Conservation (phyloP, 305 asterid species). For the Solanum chacoense region DNA sequence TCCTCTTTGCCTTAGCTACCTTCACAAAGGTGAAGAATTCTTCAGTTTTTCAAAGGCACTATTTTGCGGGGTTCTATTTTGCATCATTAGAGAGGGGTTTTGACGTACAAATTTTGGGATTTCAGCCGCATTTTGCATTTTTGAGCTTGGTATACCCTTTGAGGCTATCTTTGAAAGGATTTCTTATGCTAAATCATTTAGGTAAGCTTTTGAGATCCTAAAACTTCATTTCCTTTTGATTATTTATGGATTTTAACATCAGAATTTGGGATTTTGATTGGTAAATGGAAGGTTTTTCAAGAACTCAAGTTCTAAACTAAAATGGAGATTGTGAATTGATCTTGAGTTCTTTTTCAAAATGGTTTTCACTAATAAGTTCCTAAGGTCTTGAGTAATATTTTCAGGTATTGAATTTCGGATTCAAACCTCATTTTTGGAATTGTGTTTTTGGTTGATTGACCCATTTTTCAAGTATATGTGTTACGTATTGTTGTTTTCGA, state of each 20-base stretch:
- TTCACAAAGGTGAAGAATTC: not conserved
- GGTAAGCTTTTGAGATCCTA: not conserved
- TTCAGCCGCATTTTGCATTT: not conserved
- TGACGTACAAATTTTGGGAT: no score
- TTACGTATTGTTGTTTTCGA: not conserved
- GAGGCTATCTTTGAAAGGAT: not conserved
- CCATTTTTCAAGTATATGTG: not conserved
- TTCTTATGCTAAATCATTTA: not conserved
- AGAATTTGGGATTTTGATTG: not conserved
- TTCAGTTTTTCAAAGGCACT: not conserved
- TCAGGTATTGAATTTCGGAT: not conserved
- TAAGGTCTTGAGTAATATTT: not conserved
- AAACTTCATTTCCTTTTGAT: not conserved
- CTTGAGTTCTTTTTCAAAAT: not conserved
- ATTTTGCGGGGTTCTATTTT: not conserved
- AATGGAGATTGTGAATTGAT: not conserved
- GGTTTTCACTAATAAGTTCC: not conserved
- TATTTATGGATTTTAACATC: not conserved
- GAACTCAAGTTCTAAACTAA: not conserved
- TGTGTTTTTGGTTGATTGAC: not conserved
- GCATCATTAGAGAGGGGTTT: not conserved
- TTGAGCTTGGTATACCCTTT: not conserved
- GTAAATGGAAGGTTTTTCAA: not conserved
- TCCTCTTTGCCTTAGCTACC: not conserved
- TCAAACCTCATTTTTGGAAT: not conserved